phyloP scores from a whole-genome alignment of 2,329 filamentous ascomycete genomes.

The Alternaria dauci region DNA sequence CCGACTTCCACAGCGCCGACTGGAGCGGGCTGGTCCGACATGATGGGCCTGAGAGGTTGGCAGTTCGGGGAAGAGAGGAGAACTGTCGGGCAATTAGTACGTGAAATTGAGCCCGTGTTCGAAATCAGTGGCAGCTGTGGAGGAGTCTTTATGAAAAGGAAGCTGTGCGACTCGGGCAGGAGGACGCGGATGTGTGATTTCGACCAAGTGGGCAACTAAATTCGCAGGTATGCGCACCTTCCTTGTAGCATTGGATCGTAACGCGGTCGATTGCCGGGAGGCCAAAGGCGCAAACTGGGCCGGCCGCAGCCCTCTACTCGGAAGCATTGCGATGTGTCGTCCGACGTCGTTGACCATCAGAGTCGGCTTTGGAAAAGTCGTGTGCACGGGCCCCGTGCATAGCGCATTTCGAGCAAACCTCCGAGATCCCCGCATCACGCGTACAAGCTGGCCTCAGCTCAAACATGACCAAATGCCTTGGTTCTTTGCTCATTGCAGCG shows the following conservation, averaged over 20 bases:
- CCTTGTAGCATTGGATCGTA: constrained; percentile 38
- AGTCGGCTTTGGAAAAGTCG: constrained; percentile 29
- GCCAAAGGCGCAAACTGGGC: constrained; percentile 37
- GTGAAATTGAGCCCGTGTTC: background rate
- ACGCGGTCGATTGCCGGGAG: constrained; percentile 32
- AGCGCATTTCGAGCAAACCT: constrained; percentile 12
- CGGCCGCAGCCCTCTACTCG: constrained; percentile 57
- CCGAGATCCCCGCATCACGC: constrained; percentile 22
- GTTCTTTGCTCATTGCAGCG: constrained; percentile 7
- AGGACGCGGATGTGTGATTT: constrained; percentile 17
- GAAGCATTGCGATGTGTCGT: constrained; percentile 55
- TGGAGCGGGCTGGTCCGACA: constrained; percentile 39
- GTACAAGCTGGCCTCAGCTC: background rate
- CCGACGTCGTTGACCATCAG: constrained; percentile 24
- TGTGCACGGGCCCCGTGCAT: constrained; percentile 20
- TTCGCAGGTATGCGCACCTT: constrained; percentile 40
- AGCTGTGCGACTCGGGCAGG: constrained; percentile 8
- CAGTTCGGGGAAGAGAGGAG: constrained; percentile 41
- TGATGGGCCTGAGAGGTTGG: constrained; percentile 27
- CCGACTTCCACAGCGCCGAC: constrained; percentile 37
- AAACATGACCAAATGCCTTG: background rate
- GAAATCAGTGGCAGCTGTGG: background rate
- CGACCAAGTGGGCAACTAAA: constrained; percentile 4
- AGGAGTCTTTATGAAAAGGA: background rate
- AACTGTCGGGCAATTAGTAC: constrained; percentile 37